Evolutionary conservation across 306 rosid species (phyloP), one percentile per base, ranked within the genome.

Genomic region (Calophaca sinica): DNA sequence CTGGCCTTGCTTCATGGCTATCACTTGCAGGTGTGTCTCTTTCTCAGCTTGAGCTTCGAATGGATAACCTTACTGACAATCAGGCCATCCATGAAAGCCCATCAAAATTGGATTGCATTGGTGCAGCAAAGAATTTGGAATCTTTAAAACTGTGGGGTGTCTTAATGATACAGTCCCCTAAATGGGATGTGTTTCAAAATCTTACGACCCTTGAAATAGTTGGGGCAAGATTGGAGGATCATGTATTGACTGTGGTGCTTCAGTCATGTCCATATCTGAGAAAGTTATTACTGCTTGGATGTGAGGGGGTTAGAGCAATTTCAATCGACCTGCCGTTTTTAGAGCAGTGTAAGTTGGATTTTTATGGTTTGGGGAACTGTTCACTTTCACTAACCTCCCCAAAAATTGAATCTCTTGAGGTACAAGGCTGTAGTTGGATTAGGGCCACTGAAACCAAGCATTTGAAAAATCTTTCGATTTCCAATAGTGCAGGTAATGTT

Each of bases 391-490:
- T 96, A 65, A 88, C 54, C 49, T 86, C 89, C 73, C 92, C 98
- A 0, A 89, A 79, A 68, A 82, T 96, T 33, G 85, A 87, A 76
- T 81, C 88, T 62, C 98, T 96, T 72, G 96, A 96, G 85, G 89
- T 96, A 71, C 99, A 92, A 86, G 99, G 99, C 15, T 96, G 97
- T 86, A 90, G 97, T 63, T 90, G 92, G 98, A 92, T 96, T 75
- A 85, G 88, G 73, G 99, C 89, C 70, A 77, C 80, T 14, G 84
- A 86, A 75, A 79, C 96, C 39, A 76, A 82, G 62, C 68, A 67
- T 84, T 80, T 96, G 91, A 86, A 51, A 78, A 74, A 58, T 65
- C 98, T 96, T 75, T 85, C 93, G 6, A 84, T 96, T 76, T 86
- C 98, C 55, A 96, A 92, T 52, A 85, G 75, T 78, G 84, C 89